Evolutionary conservation across 495 filamentous ascomycete species (phyloP), one percentile per base, ranked within the genome.

Genomic region (Aspergillus kassunensis): DNA sequence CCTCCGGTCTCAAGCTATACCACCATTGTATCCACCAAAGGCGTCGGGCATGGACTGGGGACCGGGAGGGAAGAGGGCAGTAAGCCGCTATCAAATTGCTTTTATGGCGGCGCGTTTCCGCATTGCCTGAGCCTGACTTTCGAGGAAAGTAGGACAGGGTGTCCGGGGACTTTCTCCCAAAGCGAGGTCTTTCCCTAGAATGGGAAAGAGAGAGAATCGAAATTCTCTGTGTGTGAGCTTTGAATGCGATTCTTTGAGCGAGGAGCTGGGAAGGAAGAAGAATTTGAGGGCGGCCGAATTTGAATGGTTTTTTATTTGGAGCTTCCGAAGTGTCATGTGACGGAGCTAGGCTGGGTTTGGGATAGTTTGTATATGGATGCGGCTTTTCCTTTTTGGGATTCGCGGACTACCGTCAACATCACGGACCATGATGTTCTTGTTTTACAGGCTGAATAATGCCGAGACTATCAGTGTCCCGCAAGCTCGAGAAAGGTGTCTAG

Each of bases 111-210:
- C 87, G 89, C 89, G 88, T 96, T 95, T 95, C 87, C 89, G 89
- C 88, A 78, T 62, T 79, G 80, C 76, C 78, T 77, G 69, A 57
- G 68, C 64, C 47, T n/a, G n/a, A n/a, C 36, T 10, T 31, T 30
- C 11, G 42, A 55, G 51, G 47, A 58, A 58, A 57, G 62, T 61
- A 59, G 72, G 73, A 74, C 81, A 80, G 80, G 81, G 57, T 87
- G 91, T 97, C 93, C 92, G 93, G 91, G 93, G 93, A 98, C 93
- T 98, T 98, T 98, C 90, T 93, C 92, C 93, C 90, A 88, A 96
- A 96, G 90, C 90, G 44, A 60, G 45, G 44, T 64, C 71, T 68
- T 68, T 65, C 13, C 57, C 57, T 64, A 64, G 58, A 67, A 46
- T 61, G 64, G 62, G 53, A 51, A 60, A 48, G 61, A 57, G 65